Percentiles rank a stretch among this genome's conserved stretches.
Conservation (phyloP, 2,329 filamentous ascomycete genomes). For the Monilinia fructicola region DNA sequence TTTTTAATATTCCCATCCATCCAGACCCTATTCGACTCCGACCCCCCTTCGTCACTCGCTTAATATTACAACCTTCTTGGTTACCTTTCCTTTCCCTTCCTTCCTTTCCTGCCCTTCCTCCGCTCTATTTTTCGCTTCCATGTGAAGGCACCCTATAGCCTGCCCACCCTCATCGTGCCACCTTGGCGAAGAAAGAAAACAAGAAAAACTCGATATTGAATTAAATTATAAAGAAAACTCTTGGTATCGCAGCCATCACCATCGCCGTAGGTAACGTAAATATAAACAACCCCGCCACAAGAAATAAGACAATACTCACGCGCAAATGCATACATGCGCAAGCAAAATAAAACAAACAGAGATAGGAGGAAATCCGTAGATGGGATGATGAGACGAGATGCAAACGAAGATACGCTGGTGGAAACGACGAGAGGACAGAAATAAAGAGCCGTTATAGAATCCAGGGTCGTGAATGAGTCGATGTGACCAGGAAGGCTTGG, state of each 20-base stretch:
- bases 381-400: slow-evolving; percentile 9
- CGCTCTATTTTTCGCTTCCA: neutral
- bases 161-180: slow-evolving; percentile 1
- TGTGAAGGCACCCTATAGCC: neutral
- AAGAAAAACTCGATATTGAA: slow-evolving; percentile 15
- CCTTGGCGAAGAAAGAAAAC: slow-evolving; percentile 1
- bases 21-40: neutral
- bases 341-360: slow-evolving; percentile 16
- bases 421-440: neutral
- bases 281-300: slow-evolving; percentile 3
- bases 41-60: slow-evolving; percentile 1
- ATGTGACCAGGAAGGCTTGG: neutral
- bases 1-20: neutral
- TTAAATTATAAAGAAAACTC: slow-evolving; percentile 25
- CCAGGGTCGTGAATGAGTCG: neutral
- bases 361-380: slow-evolving; percentile 2
- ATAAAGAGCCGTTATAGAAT: slow-evolving; percentile 10
- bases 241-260: slow-evolving; percentile 36
- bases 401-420: slow-evolving; percentile 13
- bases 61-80: slow-evolving; percentile 9
- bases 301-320: slow-evolving; percentile 1
- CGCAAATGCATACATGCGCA: neutral
- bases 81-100: neutral
- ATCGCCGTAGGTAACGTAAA: slow-evolving; percentile 22
- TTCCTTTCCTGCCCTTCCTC: too few species aligned